Base-by-base conservation (phyloP, 495 filamentous ascomycete genomes). In the Choiromyces venosus region DNA sequence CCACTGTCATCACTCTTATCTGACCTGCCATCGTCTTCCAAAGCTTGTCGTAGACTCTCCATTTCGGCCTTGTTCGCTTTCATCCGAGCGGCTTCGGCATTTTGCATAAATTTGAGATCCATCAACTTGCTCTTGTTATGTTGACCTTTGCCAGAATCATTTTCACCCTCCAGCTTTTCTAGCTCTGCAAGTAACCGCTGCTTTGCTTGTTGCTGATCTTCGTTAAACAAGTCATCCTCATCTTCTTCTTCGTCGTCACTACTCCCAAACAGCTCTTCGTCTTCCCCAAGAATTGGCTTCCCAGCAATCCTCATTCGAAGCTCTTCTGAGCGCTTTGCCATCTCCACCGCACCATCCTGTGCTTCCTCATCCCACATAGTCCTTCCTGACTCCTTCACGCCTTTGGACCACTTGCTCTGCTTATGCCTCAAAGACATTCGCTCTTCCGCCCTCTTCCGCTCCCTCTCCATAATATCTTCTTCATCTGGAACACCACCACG, bases 381-480 rank as follows among this genome's bases (percentile, higher is more conserved):
- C 61, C 91, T 88, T 10, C 91, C 91, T 65, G 87, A 91, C 73
- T 92, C 87, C 80, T 94, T 95, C 74, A 93, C 85, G 69, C 88
- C 88, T 85, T 97, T 97, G 16, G 94, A 94, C 93, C 94, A 99
- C 78, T 92, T 96, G 84, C 93, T 97, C 44, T 96, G 92, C 70
- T 89, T 86, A 83, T 97, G 94, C 74, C 92, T 91, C 18, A 89
- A 88, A 37, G 93, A 91, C 90, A 99, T 96, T 76, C 95, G 85
- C 79, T 94, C 94, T 82, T 91, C 88, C 7, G 95, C 95, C 76
- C 95, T 86, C 74, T 88, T 87, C 29, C 93, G 87, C 79, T 97
- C 93, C 69, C 89, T 89, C 69, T 86, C 85, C 79, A 97, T 93
- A 65, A 88, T 85, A 74, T 97, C 94, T 69, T 92, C 89, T 61